phyloP scores from a whole-genome alignment of 202 grass and related monocot species.

The Setaria italica region DNA sequence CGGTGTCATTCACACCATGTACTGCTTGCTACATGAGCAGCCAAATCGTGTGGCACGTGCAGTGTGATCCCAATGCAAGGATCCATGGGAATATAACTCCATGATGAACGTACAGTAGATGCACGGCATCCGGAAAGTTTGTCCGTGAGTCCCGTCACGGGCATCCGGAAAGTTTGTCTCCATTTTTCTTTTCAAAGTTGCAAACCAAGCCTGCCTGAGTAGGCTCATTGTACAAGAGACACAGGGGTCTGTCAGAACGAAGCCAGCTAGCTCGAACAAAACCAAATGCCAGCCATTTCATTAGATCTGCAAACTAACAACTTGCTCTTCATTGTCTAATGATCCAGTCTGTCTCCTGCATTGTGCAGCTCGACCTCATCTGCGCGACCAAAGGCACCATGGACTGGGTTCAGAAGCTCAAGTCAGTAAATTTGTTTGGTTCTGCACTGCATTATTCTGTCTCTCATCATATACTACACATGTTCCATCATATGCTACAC shows the following conservation, averaged over 20 bases:
- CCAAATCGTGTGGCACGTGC: slow-evolving; percentile 1
- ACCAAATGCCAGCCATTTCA: background rate
- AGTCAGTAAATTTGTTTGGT: slow-evolving; percentile 44
- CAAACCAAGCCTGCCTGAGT: background rate
- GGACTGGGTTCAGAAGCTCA: slow-evolving; percentile 88
- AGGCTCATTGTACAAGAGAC: background rate
- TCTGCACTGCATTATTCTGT: background rate
- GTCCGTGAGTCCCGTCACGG: no score
- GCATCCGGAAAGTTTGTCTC: background rate
- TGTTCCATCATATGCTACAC: no score
- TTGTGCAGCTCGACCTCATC: slow-evolving; percentile 82
- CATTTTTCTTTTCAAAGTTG: background rate
- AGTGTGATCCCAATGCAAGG: no score
- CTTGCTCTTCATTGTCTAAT: background rate
- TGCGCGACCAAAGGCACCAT: slow-evolving; percentile 89
- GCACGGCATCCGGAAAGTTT: no score
- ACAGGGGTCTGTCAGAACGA: background rate
- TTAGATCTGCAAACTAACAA: background rate
- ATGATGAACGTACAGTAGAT: no score
- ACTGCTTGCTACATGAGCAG: background rate
- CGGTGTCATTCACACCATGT: background rate
- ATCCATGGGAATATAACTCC: no score
- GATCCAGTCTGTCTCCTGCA: slow-evolving; percentile 12
- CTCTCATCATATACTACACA: no score
- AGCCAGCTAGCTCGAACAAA: no score